Base-by-base conservation (phyloP, 2,329 filamentous ascomycete genomes). In the Diaporthe amygdali region DNA sequence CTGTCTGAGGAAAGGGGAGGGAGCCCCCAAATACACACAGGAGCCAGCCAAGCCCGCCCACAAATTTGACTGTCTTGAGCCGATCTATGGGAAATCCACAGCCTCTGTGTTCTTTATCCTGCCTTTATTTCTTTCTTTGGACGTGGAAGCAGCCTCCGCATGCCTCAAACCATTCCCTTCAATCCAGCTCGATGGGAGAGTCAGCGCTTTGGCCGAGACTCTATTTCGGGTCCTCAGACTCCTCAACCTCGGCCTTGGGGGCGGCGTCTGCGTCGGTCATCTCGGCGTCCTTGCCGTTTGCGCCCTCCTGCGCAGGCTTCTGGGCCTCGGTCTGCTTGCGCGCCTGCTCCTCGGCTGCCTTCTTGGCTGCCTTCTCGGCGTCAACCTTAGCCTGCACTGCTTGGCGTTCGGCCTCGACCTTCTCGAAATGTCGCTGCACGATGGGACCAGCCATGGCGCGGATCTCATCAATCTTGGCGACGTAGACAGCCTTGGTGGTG, bases 381-480 rank as follows among this genome's bases (percentile, higher is more conserved):
- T 96, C 94, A 67, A 91, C 83, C 83, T 89, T 92, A 71, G 96
- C 94, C 80, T 94, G 90, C 51, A 92, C 83, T 25, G 92, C 93
- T 80, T 93, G 90, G 76, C 95, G 93, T 84, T 98, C 94, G 73
- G 91, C 90, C 84, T 98, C 94, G 74, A 95, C 86, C 87, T 97
- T 97, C 82, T 99, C 96, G 81, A 96, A 95, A 88, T 97, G 94
- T 76, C 96, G 93, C 86, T 97, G 95, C 75, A 95, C 90, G 79
- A 99, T 94, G 71, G 96, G 96, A 20, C 95, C 96, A 56, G 95
- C 94, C 78, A 97, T 89, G 76, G 94, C 91, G 76, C 94, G 93
- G 82, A 99, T 95, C 83, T 99, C 96, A 74, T 98, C 96, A 83
- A 96, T 92, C 90, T 98, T 99, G 84, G 94, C 90, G 73, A 97